These are phyloP conservation scores for Rhipidocladum racemiflorum DNA, from an alignment of 176 grass and related monocot genomes.

Conservation along the genomic window DNA sequence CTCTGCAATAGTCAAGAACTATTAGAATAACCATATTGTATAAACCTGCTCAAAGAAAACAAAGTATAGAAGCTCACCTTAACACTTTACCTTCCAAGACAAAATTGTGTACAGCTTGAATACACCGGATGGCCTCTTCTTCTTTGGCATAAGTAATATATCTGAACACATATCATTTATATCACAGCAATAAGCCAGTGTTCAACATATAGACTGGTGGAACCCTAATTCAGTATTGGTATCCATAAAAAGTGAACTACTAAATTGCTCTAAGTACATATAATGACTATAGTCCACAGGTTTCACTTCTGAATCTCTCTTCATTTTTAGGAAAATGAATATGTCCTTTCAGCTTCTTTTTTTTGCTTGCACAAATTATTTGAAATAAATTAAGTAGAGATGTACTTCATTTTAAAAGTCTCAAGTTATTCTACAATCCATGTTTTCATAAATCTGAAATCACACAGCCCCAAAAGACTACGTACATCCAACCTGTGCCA, in stretches of 20 bases:
- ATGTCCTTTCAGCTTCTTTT: neutral
- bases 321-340: neutral
- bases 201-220: neutral
- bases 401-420: neutral
- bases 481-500: neutral
- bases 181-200: conserved; percentile 2
- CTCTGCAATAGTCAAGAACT: conserved; percentile 48
- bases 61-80: conserved; percentile 52
- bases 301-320: neutral
- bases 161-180: conserved; percentile 42
- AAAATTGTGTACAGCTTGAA: conserved; percentile 99
- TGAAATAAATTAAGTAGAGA: neutral
- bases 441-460: conserved; percentile 10
- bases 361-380: neutral
- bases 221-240: neutral
- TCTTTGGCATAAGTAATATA: conserved; percentile 99
- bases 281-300: neutral
- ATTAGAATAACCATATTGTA: conserved; percentile 13
- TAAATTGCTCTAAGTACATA: neutral
- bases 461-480: neutral
- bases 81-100: conserved; percentile 90
- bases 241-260: neutral
- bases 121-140: conserved; percentile 89
- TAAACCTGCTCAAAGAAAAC: conserved; percentile 21
- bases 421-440: conserved; percentile 4